Conservation (phyloP, 768 basidiomycete species). For the Boletus sp. region DNA sequence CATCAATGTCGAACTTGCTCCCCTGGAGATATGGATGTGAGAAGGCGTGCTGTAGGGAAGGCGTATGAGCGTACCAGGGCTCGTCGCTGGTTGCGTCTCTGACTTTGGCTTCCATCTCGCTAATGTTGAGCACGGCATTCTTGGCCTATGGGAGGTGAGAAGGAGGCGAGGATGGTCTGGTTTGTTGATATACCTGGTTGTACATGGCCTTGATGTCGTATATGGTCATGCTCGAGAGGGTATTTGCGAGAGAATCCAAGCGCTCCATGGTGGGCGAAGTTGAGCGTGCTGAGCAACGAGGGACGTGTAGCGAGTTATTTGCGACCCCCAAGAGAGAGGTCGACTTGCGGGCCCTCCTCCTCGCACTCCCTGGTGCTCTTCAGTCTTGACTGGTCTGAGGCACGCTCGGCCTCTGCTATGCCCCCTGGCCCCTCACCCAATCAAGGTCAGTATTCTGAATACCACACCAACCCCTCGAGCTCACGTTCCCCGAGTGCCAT, state of each 20-base stretch:
- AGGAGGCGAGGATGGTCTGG: neutral
- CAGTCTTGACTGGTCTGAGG: neutral
- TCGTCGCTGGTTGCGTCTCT: constrained; percentile 97
- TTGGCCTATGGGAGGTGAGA: constrained; percentile 62
- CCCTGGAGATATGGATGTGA: constrained; percentile 52
- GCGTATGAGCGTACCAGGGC: constrained; percentile 71
- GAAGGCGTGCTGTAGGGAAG: neutral
- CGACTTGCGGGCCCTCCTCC: neutral
- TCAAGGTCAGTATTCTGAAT: neutral
- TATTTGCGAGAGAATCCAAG: constrained; percentile 68
- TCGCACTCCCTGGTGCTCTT: neutral
- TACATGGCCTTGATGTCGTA: constrained; percentile 96
- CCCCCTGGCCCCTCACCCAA: neutral
- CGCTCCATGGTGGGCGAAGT: constrained; percentile 62
- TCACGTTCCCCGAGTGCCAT: constrained; percentile 9
- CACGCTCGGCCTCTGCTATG: constrained; percentile 7
- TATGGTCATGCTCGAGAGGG: constrained; percentile 78
- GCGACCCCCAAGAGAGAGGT: constrained; percentile 29
- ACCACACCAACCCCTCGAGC: neutral
- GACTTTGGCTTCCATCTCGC: constrained; percentile 97
- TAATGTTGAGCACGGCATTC: constrained; percentile 93
- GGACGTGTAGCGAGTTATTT: neutral
- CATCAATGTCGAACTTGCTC: constrained; percentile 97
- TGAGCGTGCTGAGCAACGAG: neutral
- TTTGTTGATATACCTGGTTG: constrained; percentile 63